Evolutionary conservation across 176 grass and related monocot genomes (phyloP), one percentile per base, ranked within the genome.

Genomic region (Melocanna baccifera): DNA sequence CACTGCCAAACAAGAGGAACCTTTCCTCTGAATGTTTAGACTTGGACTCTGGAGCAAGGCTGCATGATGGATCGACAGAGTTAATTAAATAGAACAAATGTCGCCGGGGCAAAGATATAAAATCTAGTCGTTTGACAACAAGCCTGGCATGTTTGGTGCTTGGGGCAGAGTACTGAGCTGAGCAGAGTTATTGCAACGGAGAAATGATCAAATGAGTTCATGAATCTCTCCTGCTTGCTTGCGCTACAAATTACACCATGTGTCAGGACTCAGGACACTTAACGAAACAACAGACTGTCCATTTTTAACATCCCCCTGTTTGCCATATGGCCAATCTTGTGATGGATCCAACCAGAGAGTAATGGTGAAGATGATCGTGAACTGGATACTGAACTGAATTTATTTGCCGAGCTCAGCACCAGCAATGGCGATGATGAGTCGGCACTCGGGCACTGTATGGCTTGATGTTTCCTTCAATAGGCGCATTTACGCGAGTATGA

Each of bases 101-200:
- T 80, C 12, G 68, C 37, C 25, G 59, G 18, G 46, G 55, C 6
- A 4, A 55, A 10, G 2, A 22, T 3, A 55, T 72, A 79, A 12
- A 79, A 58, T 73, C 75, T 2, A 59, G 59, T 57, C 26, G 73
- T 73, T 80, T 84, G 87, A 89, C 87, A 1, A 80, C 37, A 45
- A 67, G 76, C 69, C 75, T 84, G 69, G 82, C 76, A 8, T 85
- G 61, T 50, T 47, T 11, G 68, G 43, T 48, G 48, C 34, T 3
- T 9, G 75, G 74, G 84, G 70, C 74, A 36, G 67, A 14, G 65
- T 14, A 56, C 66, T 64, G 66, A 46, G 14, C 22, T 71, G 14
- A 20, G 28, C 69, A 16, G 12, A 62, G 58, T 12, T 56, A 22
- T 56, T 56, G 7, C 16, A 9, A 26, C 1, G n/a, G 56, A 12